Base-by-base conservation (phyloP, 1,284 basidiomycete genomes). In the Cryptococcus floricola region DNA sequence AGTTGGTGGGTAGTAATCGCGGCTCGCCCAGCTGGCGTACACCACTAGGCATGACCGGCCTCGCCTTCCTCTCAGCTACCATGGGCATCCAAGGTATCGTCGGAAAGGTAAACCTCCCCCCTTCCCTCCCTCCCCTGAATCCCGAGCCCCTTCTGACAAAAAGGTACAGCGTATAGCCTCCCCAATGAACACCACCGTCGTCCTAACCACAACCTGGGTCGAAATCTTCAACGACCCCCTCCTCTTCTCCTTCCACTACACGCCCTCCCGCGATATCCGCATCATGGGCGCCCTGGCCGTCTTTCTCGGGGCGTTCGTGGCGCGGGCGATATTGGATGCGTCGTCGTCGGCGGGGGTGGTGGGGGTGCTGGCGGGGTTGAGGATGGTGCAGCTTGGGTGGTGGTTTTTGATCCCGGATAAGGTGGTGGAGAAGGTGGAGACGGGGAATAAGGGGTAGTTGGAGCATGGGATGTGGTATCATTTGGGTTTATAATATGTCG, bases 121-220 rank as follows among this genome's bases (percentile, higher is more conserved):
- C n/a, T 52, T 52, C 5, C 23, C 27, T 2, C 19, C 19, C 19
- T 2, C 19, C 19, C 19, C 19, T n/a, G n/a, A n/a, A n/a, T 2
- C 19, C 19, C 19, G 19, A 2, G 19, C 19, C 19, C 19, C 19
- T 19, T 19, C 19, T 19, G 19, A 19, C 19, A 19, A 19, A 19
- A 2, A 19, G n/a, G n/a, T 14, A 18, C 49, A 71, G 69, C 71
- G 76, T 39, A 73, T 90, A 54, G 89, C 86, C 62, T 86, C 85
- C 12, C 85, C 88, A 61, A 89, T 91, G 74, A 44, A 90, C 87
- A 16, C 53, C 46, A 65, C 73, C 12, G 65, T 67, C 43, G 66
- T 74, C n/a, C 79, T 89, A 19, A 90, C 87, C 6, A 89, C 88
- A 8, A 84, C 89, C 19, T 92, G 89, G 89, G 88, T 89, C 55